Evolutionary conservation across 768 basidiomycete species (phyloP).

Genomic region (Butyriboletus loyo): DNA sequence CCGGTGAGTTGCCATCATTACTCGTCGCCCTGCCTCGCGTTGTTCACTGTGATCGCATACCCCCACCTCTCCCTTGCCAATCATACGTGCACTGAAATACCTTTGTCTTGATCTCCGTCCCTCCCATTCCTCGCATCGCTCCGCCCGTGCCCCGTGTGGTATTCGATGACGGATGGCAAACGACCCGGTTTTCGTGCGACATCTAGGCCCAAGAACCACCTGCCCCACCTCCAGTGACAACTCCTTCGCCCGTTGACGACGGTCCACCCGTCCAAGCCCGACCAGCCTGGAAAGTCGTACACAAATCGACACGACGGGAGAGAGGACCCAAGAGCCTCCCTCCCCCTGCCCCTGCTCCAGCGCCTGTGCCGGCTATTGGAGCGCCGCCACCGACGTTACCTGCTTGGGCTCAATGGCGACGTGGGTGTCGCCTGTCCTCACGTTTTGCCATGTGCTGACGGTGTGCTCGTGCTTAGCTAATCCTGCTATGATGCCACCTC

Average conservation of each 20-base stretch:
- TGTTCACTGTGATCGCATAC: background rate
- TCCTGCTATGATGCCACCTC: constrained; percentile 57
- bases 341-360: constrained; percentile 32
- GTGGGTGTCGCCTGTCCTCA: constrained; percentile 34
- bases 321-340: constrained; percentile 43
- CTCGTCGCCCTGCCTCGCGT: background rate
- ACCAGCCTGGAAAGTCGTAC: constrained; percentile 73
- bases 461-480: constrained; percentile 47
- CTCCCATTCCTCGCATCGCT: background rate
- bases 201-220: constrained; percentile 34
- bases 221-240: constrained; percentile 36
- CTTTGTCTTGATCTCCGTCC: background rate
- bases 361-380: constrained; percentile 37
- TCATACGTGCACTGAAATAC: background rate
- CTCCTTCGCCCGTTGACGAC: constrained; percentile 48
- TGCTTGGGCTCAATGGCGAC: constrained; percentile 87
- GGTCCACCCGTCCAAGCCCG: constrained; percentile 48
- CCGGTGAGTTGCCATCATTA: constrained; percentile 38
- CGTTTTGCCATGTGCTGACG: background rate
- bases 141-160: too few relatives aligned
- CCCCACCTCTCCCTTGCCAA: background rate
- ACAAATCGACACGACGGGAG: constrained; percentile 58
- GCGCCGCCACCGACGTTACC: constrained; percentile 54
- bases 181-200: background rate
- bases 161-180: background rate